phyloP scores from a whole-genome alignment of 306 rosid genomes.

The Ormosia emarginata region DNA sequence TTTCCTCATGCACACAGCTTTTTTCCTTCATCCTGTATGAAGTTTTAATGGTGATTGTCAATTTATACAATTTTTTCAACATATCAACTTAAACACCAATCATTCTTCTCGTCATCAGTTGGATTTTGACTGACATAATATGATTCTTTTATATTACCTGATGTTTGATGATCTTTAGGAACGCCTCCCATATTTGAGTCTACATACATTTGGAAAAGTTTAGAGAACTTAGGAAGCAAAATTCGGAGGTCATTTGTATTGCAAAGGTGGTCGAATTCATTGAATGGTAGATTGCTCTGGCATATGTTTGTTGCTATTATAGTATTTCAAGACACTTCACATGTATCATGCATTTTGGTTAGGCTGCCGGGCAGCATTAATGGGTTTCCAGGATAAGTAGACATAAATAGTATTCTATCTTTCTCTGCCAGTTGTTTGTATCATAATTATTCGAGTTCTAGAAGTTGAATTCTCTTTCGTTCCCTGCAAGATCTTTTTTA shows the following conservation, averaged over 20 bases:
- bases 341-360: background rate
- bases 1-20: background rate
- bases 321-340: background rate
- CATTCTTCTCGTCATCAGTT: background rate
- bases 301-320: background rate
- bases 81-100: background rate
- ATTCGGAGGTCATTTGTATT: background rate
- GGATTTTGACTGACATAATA: background rate
- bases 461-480: background rate
- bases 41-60: conserved; percentile 2
- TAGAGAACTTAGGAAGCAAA: background rate
- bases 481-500: conserved; percentile 1
- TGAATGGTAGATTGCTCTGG: background rate
- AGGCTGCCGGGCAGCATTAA: background rate
- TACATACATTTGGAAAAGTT: background rate
- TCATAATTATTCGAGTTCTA: background rate
- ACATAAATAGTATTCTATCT: background rate
- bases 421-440: background rate
- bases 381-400: background rate
- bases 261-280: background rate
- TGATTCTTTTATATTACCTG: background rate
- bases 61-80: background rate
- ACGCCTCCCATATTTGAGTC: background rate
- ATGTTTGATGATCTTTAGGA: background rate
- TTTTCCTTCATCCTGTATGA: background rate